Evolutionary conservation across 345 rosid genomes (phyloP), one percentile per base, ranked within the genome.

Genomic region (Eucalyptus sp.): DNA sequence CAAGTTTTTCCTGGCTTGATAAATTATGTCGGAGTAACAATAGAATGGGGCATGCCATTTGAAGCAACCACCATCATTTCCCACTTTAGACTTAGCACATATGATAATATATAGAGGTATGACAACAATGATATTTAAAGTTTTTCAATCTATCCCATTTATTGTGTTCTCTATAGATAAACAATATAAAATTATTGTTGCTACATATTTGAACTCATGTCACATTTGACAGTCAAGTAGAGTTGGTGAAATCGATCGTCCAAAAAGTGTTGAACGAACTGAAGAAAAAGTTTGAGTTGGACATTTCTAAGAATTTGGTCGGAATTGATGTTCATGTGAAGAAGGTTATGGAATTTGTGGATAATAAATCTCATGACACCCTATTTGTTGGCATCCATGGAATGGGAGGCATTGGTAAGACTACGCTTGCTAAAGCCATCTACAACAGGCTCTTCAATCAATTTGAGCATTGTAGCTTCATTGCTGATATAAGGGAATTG

Each of bases 301-400:
- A n/a, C n/a, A 64, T 64, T n/a, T 64, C 76, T 14, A 1, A 64
- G 37, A 64, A 64, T 64, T 64, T 64, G 76, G 76, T 64, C 3
- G 76, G 76, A 7, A 64, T 64, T 64, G 76, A 64, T n/a, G n/a
- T 3, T 64, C 76, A 64, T 64, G 76, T 64, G 76, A 13, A 64
- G 18, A n/a, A 64, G 0, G 5, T 64, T n/a, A 14, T 13, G 18
- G 17, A 64, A 64, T 3, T n/a, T 64, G 0, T 64, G 9, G 37
- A 64, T 64, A 2, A 64, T 15, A n/a, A 14, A 7, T 64, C 37
- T 64, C 37, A 64, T 29, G 33, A 3, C 18, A 1, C 3, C 16
- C 0, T 29, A 0, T 62, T 29, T 62, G 33, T 62, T 29, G 71
- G 76, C 20, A 64, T 64, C 37, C 37, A 64, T 14, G 76, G 76